phyloP scores from a whole-genome alignment of 2,329 filamentous ascomycete species.

The Epichloe typhina region DNA sequence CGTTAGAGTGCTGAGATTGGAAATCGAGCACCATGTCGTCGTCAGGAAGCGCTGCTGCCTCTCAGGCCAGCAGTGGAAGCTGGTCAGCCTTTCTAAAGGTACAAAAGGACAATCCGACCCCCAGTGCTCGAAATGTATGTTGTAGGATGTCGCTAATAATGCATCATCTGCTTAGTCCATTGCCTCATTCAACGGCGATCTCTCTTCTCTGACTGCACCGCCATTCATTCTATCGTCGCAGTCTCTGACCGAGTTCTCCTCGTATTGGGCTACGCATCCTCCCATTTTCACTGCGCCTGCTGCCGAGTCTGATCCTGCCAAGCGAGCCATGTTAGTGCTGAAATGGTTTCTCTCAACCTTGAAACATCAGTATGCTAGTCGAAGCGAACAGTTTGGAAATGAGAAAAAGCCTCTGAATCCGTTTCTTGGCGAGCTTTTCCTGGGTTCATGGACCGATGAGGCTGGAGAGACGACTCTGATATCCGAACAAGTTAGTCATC shows the following conservation, averaged over 20 bases:
- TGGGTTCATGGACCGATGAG: conserved; percentile 79
- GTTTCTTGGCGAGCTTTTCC: conserved; percentile 86
- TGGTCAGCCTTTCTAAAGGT: conserved; percentile 43
- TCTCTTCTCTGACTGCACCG: conserved; percentile 67
- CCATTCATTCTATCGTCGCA: conserved; percentile 72
- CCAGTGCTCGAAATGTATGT: not conserved
- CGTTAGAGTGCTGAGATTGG: not conserved
- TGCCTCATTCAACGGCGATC: conserved; percentile 69
- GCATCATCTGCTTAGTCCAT: conserved; percentile 40
- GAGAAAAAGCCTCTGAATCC: conserved; percentile 98
- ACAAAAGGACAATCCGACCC: conserved; percentile 1
- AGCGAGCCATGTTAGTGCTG: conserved; percentile 74
- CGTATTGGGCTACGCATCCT: conserved; percentile 74
- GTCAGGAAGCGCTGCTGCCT: conserved; percentile 15
- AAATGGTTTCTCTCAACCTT: conserved; percentile 94
- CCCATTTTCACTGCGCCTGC: conserved; percentile 70
- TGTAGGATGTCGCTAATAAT: conserved; percentile 3
- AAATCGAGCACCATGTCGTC: conserved; percentile 16
- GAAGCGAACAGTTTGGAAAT: conserved; percentile 68
- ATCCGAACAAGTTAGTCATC: conserved; percentile 90
- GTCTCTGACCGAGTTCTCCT: conserved; percentile 67
- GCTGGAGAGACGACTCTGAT: conserved; percentile 73
- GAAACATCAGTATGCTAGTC: conserved; percentile 67
- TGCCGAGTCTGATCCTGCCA: conserved; percentile 63
- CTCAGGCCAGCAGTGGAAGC: conserved; percentile 30